Percentiles rank a stretch among this genome's conserved stretches.
Conservation (phyloP, 169 alveolate species). For the Besnoitia besnoiti region DNA sequence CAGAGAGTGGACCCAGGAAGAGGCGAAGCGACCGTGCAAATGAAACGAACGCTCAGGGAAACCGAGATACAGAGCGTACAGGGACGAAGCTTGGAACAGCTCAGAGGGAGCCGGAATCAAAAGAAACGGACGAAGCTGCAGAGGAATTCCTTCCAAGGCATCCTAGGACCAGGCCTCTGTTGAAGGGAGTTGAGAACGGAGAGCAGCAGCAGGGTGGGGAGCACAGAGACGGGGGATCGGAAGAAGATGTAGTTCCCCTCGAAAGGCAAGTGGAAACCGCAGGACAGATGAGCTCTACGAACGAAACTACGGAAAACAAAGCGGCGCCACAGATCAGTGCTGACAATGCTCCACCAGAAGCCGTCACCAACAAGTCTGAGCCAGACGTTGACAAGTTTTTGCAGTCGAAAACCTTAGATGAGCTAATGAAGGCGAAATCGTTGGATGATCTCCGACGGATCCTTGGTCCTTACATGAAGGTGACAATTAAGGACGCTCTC, state of each 20-base stretch:
- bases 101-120: not conserved
- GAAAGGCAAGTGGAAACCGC: not conserved
- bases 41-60: too few relatives aligned
- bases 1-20: too few relatives aligned
- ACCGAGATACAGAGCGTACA: not conserved
- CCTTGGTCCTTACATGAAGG: not conserved
- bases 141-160: not conserved
- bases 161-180: not conserved
- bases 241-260: not conserved
- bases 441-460: not conserved
- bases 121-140: not conserved
- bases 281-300: too few relatives aligned
- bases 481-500: not conserved
- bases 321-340: too few relatives aligned
- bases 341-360: not conserved
- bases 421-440: not conserved
- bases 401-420: not conserved
- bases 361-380: not conserved
- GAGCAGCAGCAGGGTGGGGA: not conserved
- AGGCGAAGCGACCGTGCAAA: not conserved
- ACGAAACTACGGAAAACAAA: too few relatives aligned
- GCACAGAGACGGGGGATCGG: not conserved
- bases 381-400: not conserved
- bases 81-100: not conserved
- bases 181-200: not conserved